Conservation (phyloP, 345 rosid genomes). For the Lepidium sativum region DNA sequence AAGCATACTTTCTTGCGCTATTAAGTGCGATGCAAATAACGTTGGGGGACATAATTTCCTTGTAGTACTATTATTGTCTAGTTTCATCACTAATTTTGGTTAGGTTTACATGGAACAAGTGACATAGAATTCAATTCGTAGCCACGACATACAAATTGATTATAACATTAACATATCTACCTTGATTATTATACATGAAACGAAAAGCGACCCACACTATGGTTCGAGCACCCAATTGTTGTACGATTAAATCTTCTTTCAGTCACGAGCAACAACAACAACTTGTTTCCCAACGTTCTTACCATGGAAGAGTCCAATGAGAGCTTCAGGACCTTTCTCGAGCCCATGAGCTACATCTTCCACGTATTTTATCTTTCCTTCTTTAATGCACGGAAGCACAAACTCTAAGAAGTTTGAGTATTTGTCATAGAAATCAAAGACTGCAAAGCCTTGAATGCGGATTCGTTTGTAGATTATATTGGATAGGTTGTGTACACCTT, state of each 20-base stretch:
- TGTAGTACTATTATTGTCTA: neutral
- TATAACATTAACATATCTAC: neutral
- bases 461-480: constrained; percentile 21
- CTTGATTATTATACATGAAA: neutral
- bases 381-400: constrained; percentile 32
- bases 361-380: constrained; percentile 43
- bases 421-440: constrained; percentile 34
- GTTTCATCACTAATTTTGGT: neutral
- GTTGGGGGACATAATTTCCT: neutral
- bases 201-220: too few species aligned
- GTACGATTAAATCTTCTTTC: too few species aligned
- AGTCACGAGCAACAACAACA: too few species aligned
- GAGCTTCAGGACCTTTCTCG: constrained; percentile 45
- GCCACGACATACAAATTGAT: neutral
- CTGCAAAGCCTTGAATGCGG: constrained; percentile 33
- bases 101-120: neutral
- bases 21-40: neutral
- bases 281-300: too few species aligned
- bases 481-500: constrained; percentile 29
- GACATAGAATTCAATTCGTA: neutral
- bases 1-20: neutral
- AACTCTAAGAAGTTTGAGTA: constrained; percentile 39
- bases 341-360: constrained; percentile 55
- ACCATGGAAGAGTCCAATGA: neutral
- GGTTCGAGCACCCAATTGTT: neutral